These are phyloP conservation scores for Daldinia grandis DNA, from an alignment of 495 filamentous ascomycete species.

Conservation along the genomic window DNA sequence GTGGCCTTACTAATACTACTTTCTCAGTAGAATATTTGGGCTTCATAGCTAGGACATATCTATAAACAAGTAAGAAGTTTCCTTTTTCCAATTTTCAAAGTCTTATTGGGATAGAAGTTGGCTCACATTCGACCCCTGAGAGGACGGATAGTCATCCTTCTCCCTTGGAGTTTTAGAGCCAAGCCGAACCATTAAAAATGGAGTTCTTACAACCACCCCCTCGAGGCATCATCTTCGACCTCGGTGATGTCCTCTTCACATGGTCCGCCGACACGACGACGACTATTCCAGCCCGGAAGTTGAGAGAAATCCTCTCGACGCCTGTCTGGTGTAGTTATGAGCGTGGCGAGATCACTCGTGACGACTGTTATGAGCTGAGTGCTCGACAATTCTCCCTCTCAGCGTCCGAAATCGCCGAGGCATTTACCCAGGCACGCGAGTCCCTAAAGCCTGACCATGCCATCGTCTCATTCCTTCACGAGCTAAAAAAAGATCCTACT, in stretches of 20 bases:
- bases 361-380: conserved; percentile 23
- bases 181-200: not conserved
- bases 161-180: not conserved
- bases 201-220: not conserved
- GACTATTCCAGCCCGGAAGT: not conserved
- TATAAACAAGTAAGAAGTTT: not conserved
- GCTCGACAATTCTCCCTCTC: not conserved
- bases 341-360: conserved; percentile 27
- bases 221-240: not conserved
- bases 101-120: not conserved
- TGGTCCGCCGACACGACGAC: not conserved
- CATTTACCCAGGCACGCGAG: not conserved
- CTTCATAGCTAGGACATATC: not conserved
- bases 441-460: not conserved
- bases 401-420: not conserved
- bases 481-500: not conserved
- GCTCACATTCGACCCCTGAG: not conserved
- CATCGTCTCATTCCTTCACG: not conserved
- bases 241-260: not conserved
- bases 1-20: not conserved
- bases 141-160: not conserved
- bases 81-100: not conserved
- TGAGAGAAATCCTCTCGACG: conserved; percentile 19
- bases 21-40: not conserved
- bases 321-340: conserved; percentile 29